Conservation (phyloP, 1,284 basidiomycete genomes). For the Cutaneotrichosporon curvatum region DNA sequence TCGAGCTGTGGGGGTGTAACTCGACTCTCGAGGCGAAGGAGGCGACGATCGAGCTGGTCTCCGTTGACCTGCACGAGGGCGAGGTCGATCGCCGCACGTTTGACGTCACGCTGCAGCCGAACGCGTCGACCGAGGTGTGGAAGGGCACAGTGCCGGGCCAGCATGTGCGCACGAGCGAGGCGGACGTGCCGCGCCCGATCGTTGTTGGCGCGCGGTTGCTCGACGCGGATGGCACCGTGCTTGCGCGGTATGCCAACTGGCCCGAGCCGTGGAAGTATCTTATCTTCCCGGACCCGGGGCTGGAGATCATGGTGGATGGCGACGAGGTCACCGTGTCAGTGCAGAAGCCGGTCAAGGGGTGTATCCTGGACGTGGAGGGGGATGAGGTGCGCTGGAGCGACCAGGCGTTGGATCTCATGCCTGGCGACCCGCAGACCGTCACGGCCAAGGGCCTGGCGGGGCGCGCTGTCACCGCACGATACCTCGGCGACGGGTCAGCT, state of each 20-base stretch:
- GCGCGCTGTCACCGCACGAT: slow-evolving; percentile 56
- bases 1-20: slow-evolving; percentile 77
- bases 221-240: slow-evolving; percentile 46
- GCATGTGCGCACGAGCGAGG: slow-evolving; percentile 57
- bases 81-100: slow-evolving; percentile 51
- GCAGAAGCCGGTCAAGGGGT: slow-evolving; percentile 69
- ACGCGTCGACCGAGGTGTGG: slow-evolving; percentile 75
- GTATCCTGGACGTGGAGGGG: slow-evolving; percentile 67
- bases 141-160: slow-evolving; percentile 62
- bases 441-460: slow-evolving; percentile 59
- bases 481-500: slow-evolving; percentile 13
- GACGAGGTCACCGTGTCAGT: slow-evolving; percentile 59
- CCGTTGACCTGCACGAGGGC: slow-evolving; percentile 55
- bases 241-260: slow-evolving; percentile 65
- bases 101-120: slow-evolving; percentile 57
- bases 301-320: slow-evolving; percentile 54
- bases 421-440: slow-evolving; percentile 65
- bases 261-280: slow-evolving; percentile 87
- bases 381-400: slow-evolving; percentile 63
- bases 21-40: slow-evolving; percentile 57
- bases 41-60: slow-evolving; percentile 59
- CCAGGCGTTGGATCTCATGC: slow-evolving; percentile 79
- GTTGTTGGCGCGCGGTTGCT: slow-evolving; percentile 68
- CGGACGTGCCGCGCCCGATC: slow-evolving; percentile 60
- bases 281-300: slow-evolving; percentile 61